phyloP scores from a whole-genome alignment of 495 filamentous ascomycete genomes.

The Emericellopsis terricola region DNA sequence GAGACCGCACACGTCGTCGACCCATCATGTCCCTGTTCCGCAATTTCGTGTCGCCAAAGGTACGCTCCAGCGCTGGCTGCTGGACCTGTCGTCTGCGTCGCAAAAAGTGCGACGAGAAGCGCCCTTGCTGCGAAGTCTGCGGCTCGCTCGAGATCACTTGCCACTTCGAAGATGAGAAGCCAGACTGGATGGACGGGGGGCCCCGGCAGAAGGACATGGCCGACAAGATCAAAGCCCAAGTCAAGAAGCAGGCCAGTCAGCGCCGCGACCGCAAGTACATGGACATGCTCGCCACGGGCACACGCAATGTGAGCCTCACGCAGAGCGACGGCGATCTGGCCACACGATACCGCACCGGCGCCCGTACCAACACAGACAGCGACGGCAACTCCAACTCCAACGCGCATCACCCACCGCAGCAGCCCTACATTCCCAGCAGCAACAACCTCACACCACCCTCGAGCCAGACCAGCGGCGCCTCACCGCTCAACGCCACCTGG shows the following conservation, averaged over 20 bases:
- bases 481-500: not conserved
- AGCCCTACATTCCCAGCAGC: slow-evolving; percentile 5
- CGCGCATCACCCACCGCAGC: not conserved
- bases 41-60: slow-evolving; percentile 8
- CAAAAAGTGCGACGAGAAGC: slow-evolving; percentile 35
- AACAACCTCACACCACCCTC: not conserved
- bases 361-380: slow-evolving; percentile 9
- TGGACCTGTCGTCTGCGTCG: slow-evolving; percentile 39
- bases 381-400: not conserved
- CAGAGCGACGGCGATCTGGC: slow-evolving; percentile 4
- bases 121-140: slow-evolving; percentile 28
- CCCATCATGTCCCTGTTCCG: not conserved
- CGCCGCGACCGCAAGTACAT: slow-evolving; percentile 19
- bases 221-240: slow-evolving; percentile 27
- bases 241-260: slow-evolving; percentile 26
- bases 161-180: slow-evolving; percentile 26
- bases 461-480: not conserved
- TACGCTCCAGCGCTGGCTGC: slow-evolving; percentile 26
- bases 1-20: too few species aligned
- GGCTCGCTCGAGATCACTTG: slow-evolving; percentile 27
- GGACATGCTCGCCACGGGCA: slow-evolving; percentile 14
- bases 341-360: too few species aligned
- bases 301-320: slow-evolving; percentile 5
- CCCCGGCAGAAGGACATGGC: slow-evolving; percentile 28
- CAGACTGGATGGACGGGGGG: slow-evolving; percentile 39